phyloP scores from a whole-genome alignment of 176 grass and related monocot genomes.

The Eleusine coracana region DNA sequence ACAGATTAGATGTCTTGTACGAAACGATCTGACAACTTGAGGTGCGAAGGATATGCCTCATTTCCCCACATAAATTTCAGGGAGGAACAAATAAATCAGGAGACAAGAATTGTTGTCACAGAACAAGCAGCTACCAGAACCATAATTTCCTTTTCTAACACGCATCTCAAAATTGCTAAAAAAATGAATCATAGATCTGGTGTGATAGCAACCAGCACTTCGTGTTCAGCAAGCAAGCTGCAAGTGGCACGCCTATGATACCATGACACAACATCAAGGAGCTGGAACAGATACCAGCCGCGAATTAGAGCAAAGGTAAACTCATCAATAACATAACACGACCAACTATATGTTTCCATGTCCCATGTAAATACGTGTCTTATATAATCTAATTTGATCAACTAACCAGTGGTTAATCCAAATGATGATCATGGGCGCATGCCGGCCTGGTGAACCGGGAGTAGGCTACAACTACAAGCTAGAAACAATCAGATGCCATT shows the following conservation, averaged over 20 bases:
- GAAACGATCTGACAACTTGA: background rate
- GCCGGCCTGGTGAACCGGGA: background rate
- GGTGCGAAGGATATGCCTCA: background rate
- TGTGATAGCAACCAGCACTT: background rate
- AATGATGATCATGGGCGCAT: background rate
- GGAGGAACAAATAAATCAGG: background rate
- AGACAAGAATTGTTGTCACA: background rate
- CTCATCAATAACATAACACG: background rate
- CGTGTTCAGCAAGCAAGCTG: conserved; percentile 31
- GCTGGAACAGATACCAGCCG: conserved; percentile 7
- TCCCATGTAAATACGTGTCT: background rate
- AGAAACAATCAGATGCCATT: too few relatives aligned
- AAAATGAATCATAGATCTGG: background rate
- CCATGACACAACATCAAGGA: background rate
- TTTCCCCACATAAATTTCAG: background rate
- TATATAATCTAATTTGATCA: background rate
- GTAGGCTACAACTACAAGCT: background rate
- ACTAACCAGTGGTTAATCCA: background rate
- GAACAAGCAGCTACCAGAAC: background rate
- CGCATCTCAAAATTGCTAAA: background rate
- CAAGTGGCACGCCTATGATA: conserved; percentile 23
- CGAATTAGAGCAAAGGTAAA: conserved; percentile 38
- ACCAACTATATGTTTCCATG: background rate
- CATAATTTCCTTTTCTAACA: background rate
- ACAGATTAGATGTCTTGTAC: background rate